Evolutionary conservation across 2,329 filamentous ascomycete species (phyloP), one percentile per base, ranked within the genome.

Genomic region (Aspergillus brasiliensis): DNA sequence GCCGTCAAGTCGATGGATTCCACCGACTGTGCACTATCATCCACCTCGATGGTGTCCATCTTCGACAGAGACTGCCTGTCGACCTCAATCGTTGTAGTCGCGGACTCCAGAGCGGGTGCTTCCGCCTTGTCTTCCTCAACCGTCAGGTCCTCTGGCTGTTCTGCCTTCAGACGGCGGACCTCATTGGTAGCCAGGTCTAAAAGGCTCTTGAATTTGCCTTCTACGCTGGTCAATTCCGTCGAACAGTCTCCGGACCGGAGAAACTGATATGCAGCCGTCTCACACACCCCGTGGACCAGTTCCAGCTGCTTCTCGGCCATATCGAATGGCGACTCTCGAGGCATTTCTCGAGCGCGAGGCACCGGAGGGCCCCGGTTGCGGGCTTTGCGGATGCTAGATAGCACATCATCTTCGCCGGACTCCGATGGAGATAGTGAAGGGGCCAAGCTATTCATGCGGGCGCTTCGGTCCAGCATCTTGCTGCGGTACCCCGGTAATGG

Each of bases 261-360:
- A 62, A 95, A 92, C 70, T 96, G 91, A 71, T 96, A 92, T 0
- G 93, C 93, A 2, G 90, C 93, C 56, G 88, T 88, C 77, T 97
- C 93, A 73, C 91, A 96, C 68, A 92, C 85, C 58, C 84, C 84
- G 73, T 97, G 92, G 5, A 91, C 90, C 64, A 86, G 85, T 71
- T 97, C 92, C 25, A 97, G 81, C 0, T 86, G 85, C 71, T 89
- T 90, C 72, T 97, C 92, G 1, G 92, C 82, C 47, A 86, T 82
- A 65, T 96, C 91, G 70, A 89, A 92, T 1, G 83, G 80, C 57
- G 85, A 81, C 57, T 88, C 86, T 56, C 86, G 78, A 69, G 28
- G 51, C 17, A 21, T 57, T 42, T 19, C 60, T 87, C 84, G 2
- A 84, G 85, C 73, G 47, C 88, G 88, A 65, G 56, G 54, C 8